phyloP scores from a whole-genome alignment of 768 basidiomycete species.

The Boletus patriciae region DNA sequence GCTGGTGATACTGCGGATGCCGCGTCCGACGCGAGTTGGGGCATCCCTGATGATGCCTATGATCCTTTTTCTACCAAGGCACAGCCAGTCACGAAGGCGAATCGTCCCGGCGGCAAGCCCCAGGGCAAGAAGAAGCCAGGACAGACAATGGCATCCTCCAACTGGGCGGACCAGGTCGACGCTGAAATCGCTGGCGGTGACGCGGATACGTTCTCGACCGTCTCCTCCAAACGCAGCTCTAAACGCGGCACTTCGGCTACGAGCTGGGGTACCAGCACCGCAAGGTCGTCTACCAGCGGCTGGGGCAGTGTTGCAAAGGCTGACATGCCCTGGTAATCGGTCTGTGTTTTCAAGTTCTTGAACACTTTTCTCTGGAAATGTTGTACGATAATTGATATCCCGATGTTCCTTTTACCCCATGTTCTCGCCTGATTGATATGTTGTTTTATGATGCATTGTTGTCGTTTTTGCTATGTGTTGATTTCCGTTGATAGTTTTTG shows the following conservation, averaged over 20 bases:
- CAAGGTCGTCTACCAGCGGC: slow-evolving; percentile 24
- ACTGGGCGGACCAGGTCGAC: slow-evolving; percentile 33
- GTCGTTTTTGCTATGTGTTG: background rate
- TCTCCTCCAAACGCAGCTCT: slow-evolving; percentile 13
- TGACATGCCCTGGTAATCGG: slow-evolving; percentile 27
- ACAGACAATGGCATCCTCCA: slow-evolving; percentile 4
- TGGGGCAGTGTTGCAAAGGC: slow-evolving; percentile 21
- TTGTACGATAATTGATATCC: slow-evolving; percentile 10
- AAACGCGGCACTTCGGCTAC: slow-evolving; percentile 17
- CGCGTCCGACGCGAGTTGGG: slow-evolving; percentile 26
- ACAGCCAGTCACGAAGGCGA: slow-evolving; percentile 9
- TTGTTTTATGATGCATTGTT: background rate
- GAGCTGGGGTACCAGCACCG: slow-evolving; percentile 4
- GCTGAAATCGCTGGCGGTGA: slow-evolving; percentile 6
- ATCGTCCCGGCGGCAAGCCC: background rate
- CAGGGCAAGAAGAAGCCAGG: slow-evolving; percentile 10
- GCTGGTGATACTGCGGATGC: slow-evolving; percentile 2
- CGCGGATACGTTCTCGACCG: background rate
- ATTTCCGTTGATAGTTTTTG: background rate
- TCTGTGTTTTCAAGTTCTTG: background rate
- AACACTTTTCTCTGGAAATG: background rate
- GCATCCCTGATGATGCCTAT: slow-evolving; percentile 14
- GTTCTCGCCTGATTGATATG: slow-evolving; percentile 3
- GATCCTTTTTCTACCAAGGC: slow-evolving; percentile 23
- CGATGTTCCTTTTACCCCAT: background rate